These are phyloP conservation scores for Diphasiastrum complanatum DNA, from an alignment of 83 land plant genomes.

Conservation along the genomic window DNA sequence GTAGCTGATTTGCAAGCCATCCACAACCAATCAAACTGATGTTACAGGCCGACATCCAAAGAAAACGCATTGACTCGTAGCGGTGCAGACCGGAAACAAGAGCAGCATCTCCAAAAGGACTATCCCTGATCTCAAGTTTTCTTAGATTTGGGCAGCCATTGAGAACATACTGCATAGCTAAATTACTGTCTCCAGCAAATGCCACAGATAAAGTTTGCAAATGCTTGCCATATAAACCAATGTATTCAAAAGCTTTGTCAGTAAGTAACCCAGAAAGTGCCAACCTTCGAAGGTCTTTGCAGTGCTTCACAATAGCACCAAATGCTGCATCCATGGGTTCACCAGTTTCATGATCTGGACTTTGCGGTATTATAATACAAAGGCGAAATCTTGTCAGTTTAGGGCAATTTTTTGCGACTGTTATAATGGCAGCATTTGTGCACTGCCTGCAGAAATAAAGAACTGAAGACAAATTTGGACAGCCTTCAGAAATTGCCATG, in stretches of 20 bases:
- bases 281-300: conserved; percentile 44
- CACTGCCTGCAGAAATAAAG: conserved; percentile 71
- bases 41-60: conserved; percentile 81
- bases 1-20: conserved; percentile 46
- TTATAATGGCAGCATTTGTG: conserved; percentile 52
- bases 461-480: conserved; percentile 52
- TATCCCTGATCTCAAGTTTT: conserved; percentile 67
- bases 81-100: conserved; percentile 29
- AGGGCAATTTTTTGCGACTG: conserved; percentile 49
- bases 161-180: conserved; percentile 52
- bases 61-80: conserved; percentile 77
- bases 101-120: conserved; percentile 68
- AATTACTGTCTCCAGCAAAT: conserved; percentile 68
- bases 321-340: conserved; percentile 60
- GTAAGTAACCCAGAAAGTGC: conserved; percentile 64
- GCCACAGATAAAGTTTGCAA: conserved; percentile 69
- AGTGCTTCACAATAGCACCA: conserved; percentile 59
- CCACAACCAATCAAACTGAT: conserved; percentile 52
- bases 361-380: conserved; percentile 54
- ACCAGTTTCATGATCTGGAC: conserved; percentile 50
- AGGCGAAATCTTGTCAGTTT: conserved; percentile 49
- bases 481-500: conserved; percentile 51
- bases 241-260: conserved; percentile 56
- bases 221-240: conserved; percentile 43
- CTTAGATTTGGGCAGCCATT: conserved; percentile 52